phyloP scores from a whole-genome alignment of 352 stramenopile species.

The Phytophthora sojae region DNA sequence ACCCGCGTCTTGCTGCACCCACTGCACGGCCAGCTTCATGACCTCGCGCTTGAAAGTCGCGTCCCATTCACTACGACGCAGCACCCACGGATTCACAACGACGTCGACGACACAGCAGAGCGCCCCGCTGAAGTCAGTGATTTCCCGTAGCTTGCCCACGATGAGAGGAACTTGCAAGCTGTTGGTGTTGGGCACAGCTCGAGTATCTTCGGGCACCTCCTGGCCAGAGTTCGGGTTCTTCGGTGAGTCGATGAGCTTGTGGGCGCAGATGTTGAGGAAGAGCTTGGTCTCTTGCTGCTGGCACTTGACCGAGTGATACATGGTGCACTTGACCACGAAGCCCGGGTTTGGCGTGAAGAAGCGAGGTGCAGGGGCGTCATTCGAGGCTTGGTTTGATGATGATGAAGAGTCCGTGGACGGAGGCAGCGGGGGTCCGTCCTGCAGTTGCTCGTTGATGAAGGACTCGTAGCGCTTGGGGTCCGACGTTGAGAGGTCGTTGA shows the following conservation, averaged over 20 bases:
- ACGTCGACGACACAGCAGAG: constrained; percentile 66
- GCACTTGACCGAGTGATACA: constrained; percentile 63
- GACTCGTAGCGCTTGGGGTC: constrained; percentile 77
- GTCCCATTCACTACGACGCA: constrained; percentile 78
- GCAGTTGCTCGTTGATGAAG: constrained; percentile 87
- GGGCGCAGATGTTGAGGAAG: constrained; percentile 83
- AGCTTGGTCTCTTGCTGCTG: constrained; percentile 73
- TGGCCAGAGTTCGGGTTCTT: constrained; percentile 79
- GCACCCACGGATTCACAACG: constrained; percentile 83
- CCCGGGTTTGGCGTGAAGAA: constrained; percentile 76
- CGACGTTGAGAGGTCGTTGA: constrained; percentile 74
- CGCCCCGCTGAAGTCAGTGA: constrained; percentile 52
- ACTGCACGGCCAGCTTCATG: constrained; percentile 81
- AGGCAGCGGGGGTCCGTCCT: constrained; percentile 56
- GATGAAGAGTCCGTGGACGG: constrained; percentile 12
- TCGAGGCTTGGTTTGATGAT: constrained; percentile 5
- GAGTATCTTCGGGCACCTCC: constrained; percentile 67
- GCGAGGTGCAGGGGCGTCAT: constrained; percentile 23
- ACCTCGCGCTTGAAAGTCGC: constrained; percentile 83
- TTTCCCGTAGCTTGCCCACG: constrained; percentile 63
- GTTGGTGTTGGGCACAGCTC: constrained; percentile 69
- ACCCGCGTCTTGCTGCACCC: constrained; percentile 75
- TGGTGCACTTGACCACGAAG: constrained; percentile 82
- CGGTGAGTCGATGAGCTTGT: constrained; percentile 72
- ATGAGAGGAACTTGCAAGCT: constrained; percentile 82